A percentile compares a stretch with the other conserved stretches of the same genome.
These are phyloP conservation scores for Oryza officinalis DNA, from an alignment of 176 grass and related monocot genomes.

Conservation along the genomic window DNA sequence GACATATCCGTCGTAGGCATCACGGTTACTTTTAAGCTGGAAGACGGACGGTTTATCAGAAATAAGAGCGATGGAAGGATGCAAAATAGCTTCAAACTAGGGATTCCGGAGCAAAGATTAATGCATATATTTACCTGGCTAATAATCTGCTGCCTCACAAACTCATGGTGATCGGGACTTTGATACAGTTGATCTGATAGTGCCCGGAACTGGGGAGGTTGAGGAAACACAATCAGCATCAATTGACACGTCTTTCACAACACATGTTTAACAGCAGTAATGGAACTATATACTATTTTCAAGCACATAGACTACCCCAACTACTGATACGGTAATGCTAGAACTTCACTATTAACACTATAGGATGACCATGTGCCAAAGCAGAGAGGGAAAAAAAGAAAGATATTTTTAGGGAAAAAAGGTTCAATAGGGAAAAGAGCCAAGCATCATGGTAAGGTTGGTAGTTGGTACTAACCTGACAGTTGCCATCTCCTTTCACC, in stretches of 20 bases:
- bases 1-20: conserved; percentile 90
- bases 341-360: background rate
- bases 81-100: background rate
- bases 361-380: background rate
- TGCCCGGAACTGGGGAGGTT: conserved; percentile 80
- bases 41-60: conserved; percentile 40
- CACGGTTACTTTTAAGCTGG: conserved; percentile 78
- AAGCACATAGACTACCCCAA: background rate
- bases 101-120: background rate
- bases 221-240: conserved; percentile 18
- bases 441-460: background rate
- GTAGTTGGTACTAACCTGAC: conserved; percentile 73
- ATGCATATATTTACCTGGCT: conserved; percentile 54
- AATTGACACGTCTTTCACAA: conserved; percentile 13
- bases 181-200: conserved; percentile 95
- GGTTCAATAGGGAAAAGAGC: background rate
- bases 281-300: background rate
- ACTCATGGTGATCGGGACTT: conserved; percentile 84
- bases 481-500: conserved; percentile 96
- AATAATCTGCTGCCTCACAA: conserved; percentile 88
- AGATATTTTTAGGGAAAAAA: background rate
- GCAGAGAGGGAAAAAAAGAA: background rate
- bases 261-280: background rate
- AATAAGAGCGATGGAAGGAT: conserved; percentile 20
- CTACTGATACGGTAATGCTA: background rate